Percentiles rank a stretch among this genome's conserved stretches.
Evolutionary conservation across 2,329 filamentous ascomycete genomes (phyloP).

Genomic region (Raffaelea albimanens): DNA sequence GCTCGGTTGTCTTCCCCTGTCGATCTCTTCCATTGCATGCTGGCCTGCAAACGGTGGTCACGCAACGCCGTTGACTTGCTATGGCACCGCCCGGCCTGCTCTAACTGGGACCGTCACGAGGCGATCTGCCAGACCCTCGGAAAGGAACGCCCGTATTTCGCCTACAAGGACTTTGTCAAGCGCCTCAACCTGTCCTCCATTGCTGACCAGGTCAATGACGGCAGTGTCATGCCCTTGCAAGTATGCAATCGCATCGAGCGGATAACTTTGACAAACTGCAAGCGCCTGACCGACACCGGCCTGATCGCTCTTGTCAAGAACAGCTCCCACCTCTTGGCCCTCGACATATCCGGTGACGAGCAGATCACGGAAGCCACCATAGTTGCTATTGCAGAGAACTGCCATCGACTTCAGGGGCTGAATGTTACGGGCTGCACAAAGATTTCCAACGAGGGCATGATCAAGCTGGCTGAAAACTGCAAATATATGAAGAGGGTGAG

Average conservation of each 20-base stretch:
- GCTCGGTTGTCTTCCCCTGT: constrained; percentile 65
- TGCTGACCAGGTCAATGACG: constrained; percentile 69
- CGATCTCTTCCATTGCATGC: constrained; percentile 81
- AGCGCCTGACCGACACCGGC: constrained; percentile 72
- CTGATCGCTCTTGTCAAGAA: constrained; percentile 70
- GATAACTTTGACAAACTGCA: constrained; percentile 85
- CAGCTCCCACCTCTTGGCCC: constrained; percentile 72
- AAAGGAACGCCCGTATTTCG: constrained; percentile 67
- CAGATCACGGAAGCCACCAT: constrained; percentile 79
- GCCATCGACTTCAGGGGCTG: constrained; percentile 76
- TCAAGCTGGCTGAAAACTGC: constrained; percentile 71
- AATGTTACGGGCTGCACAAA: constrained; percentile 83
- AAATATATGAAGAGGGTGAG: constrained; percentile 76
- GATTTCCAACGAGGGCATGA: constrained; percentile 79
- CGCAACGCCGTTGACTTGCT: constrained; percentile 84
- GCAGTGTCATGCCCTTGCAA: constrained; percentile 71
- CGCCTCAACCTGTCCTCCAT: constrained; percentile 81
- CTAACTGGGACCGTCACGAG: constrained; percentile 71
- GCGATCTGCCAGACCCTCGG: constrained; percentile 73
- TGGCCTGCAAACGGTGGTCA: constrained; percentile 91
- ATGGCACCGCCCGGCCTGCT: constrained; percentile 90
- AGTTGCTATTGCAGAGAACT: constrained; percentile 68
- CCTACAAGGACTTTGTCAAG: constrained; percentile 84
- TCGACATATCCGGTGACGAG: constrained; percentile 81
- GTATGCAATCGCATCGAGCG: constrained; percentile 88